Evolutionary conservation across 805 yeast genomes (phyloP).

Genomic region (Monosporozyma aerobia): DNA sequence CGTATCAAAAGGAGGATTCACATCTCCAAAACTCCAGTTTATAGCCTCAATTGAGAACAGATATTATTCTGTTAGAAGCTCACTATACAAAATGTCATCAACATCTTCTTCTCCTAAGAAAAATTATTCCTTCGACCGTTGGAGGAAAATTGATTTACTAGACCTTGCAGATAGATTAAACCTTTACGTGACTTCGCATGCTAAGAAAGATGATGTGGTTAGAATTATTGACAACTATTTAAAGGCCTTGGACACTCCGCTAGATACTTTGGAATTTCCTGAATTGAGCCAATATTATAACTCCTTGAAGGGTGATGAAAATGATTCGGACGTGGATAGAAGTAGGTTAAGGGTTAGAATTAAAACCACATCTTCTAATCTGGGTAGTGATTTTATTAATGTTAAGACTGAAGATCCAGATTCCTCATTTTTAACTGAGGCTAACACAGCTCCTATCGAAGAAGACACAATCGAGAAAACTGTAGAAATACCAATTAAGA

Average conservation of each 20-base stretch:
- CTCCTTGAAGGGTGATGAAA: conserved; percentile 1
- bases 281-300: conserved; percentile 21
- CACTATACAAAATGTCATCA: not conserved
- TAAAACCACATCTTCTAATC: not conserved
- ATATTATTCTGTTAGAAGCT: no score
- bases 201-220: conserved; percentile 15
- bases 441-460: not conserved
- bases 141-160: conserved; percentile 23
- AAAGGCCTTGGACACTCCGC: conserved; percentile 11
- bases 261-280: conserved; percentile 21
- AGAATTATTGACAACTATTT: conserved; percentile 14
- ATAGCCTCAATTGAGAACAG: not conserved
- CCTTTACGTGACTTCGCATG: conserved; percentile 10
- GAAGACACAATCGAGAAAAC: not conserved
- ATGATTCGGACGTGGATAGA: not conserved
- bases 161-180: conserved; percentile 22
- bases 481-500: not conserved
- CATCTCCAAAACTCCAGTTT: not conserved
- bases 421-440: not conserved
- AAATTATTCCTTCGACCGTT: conserved; percentile 13
- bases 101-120: not conserved
- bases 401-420: conserved; percentile 1
- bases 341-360: not conserved
- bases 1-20: not conserved
- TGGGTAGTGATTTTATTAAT: not conserved